Evolutionary conservation across 176 grass and related monocot species (phyloP), one percentile per base, ranked within the genome.

Genomic region (Triticum monococcum): DNA sequence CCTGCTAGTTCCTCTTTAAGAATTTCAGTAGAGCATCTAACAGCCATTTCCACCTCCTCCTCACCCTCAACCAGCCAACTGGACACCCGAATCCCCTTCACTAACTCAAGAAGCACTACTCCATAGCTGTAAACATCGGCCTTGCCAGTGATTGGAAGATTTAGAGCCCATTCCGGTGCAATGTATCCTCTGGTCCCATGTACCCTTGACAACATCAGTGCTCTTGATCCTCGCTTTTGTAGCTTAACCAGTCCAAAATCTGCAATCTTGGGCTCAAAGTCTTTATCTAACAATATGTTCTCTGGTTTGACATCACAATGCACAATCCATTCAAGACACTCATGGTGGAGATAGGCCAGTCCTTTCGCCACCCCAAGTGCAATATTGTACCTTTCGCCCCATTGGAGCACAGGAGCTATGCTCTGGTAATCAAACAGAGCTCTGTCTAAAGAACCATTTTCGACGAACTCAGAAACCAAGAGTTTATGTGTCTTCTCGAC

Each of bases 281-380:
- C 83, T 22, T 76, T 16, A 22, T 94, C 86, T 45, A 94, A 65
- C 28, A 91, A 23, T 75, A 92, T 94, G 25, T 92, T 97, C 38
- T 97, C 90, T 37, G 92, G 90, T 52, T 94, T 79, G 40, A 94
- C 41, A n/a, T 97, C 92, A 4, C 90, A 97, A 31, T 97, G 95
- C 20, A 92, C 83, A 0, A 92, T 85, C 94, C 92, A 97, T 72
- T 94, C 93, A 33, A 90, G 78, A 23, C 87, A 95, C 26, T 88
- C 89, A 40, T 94, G 90, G 38, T 97, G 94, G 36, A 97, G 90
- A 77, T 94, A 93, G 0, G 86, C 89, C 37, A 93, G 46, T 14
- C 89, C 91, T 81, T 91, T 89, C 1, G 72, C 84, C 0, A 91
- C 84, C 1, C 94, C 92, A 20, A 94, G 22, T 14, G 90, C 90